Percentiles rank a stretch among this genome's conserved stretches.
Conservation (phyloP, 1,284 basidiomycete species). For the Trichosporon coremiiforme region DNA sequence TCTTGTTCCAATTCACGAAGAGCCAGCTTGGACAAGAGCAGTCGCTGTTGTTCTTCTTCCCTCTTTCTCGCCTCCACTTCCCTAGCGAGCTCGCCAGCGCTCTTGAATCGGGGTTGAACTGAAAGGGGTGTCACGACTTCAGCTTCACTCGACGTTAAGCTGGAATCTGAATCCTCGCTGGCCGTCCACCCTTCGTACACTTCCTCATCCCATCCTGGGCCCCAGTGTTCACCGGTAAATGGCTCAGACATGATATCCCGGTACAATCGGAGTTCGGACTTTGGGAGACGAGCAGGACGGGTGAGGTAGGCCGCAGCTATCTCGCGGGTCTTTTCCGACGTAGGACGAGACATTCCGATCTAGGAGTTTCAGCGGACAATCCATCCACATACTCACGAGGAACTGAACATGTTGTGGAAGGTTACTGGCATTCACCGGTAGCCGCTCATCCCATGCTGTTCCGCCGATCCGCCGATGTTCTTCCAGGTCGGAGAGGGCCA, state of each 20-base stretch:
- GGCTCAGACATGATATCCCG: slow-evolving; percentile 49
- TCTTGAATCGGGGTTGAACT: not conserved
- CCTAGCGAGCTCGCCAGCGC: slow-evolving; percentile 6
- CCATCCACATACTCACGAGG: slow-evolving; percentile 31
- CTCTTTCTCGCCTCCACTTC: slow-evolving; percentile 27
- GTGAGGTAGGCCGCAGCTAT: slow-evolving; percentile 39
- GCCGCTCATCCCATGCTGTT: slow-evolving; percentile 41
- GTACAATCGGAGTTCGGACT: slow-evolving; percentile 41
- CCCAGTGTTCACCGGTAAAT: slow-evolving; percentile 42
- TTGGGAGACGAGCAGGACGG: slow-evolving; percentile 29
- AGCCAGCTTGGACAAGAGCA: slow-evolving; percentile 29
- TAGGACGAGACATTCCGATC: slow-evolving; percentile 41
- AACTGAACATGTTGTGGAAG: slow-evolving; percentile 49
- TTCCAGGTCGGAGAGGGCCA: slow-evolving; percentile 33
- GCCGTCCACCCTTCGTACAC: slow-evolving; percentile 46
- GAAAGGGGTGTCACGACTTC: slow-evolving; percentile 29
- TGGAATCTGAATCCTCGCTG: slow-evolving; percentile 29
- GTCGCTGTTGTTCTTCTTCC: slow-evolving; percentile 29
- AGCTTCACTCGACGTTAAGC: slow-evolving; percentile 30
- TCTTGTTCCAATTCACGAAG: slow-evolving; percentile 30
- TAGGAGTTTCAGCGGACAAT: slow-evolving; percentile 21
- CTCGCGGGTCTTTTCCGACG: slow-evolving; percentile 32
- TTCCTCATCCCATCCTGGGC: slow-evolving; percentile 45
- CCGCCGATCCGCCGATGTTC: slow-evolving; percentile 27
- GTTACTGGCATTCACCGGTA: slow-evolving; percentile 40